These are phyloP conservation scores for Euphrasia arctica DNA, from an alignment of 305 asterid species.

Conservation along the genomic window DNA sequence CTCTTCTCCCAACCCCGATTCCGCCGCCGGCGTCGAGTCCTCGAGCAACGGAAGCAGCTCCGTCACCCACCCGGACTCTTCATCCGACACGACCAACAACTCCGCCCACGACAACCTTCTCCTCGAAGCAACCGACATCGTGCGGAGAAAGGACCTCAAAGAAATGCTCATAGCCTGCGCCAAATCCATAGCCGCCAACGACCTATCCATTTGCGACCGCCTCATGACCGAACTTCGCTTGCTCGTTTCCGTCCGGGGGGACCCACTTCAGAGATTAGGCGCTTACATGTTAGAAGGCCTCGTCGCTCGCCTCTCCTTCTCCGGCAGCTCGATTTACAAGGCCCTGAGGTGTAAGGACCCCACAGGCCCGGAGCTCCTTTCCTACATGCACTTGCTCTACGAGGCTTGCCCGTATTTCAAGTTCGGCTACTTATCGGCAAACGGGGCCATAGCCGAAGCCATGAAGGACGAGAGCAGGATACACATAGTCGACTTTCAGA, in stretches of 20 bases:
- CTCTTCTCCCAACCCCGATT: background rate
- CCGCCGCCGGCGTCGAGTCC: background rate
- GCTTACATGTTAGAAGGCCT: background rate
- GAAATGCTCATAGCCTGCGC: slow-evolving; percentile 9
- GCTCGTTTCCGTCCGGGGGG: background rate
- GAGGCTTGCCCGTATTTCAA: slow-evolving; percentile 3
- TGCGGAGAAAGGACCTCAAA: background rate
- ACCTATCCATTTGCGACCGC: background rate
- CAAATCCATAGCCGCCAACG: background rate
- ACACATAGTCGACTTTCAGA: slow-evolving; percentile 75
- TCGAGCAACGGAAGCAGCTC: slow-evolving; percentile 2
- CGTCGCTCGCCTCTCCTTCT: background rate
- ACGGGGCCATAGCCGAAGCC: slow-evolving; percentile 6
- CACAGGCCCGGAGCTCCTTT: background rate
- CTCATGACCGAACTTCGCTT: background rate
- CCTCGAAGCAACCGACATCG: background rate
- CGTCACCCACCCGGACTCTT: background rate
- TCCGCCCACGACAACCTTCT: background rate
- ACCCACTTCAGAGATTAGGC: background rate
- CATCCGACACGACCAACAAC: background rate
- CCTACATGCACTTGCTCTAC: slow-evolving; percentile 6
- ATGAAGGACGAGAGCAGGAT: slow-evolving; percentile 23
- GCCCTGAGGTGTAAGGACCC: background rate
- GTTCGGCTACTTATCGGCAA: background rate
- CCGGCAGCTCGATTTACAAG: slow-evolving; percentile 6